Conservation (phyloP, 2,329 filamentous ascomycete species). For the Xylariaceae sp. region DNA sequence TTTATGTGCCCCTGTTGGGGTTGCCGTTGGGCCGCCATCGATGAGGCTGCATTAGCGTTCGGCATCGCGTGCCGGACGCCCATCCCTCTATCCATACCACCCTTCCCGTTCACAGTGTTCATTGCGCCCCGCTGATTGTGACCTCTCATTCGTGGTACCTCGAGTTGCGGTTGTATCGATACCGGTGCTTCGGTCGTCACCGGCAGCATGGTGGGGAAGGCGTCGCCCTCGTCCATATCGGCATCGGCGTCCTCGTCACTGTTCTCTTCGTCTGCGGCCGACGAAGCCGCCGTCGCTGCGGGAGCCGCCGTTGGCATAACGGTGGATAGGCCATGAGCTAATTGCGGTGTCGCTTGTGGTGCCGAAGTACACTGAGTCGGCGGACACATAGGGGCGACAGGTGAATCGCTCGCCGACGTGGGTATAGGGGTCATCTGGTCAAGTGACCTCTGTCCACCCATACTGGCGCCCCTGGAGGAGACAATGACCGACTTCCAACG, state of each 20-base stretch:
- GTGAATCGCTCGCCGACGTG: conserved; percentile 23
- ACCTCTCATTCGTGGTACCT: conserved; percentile 39
- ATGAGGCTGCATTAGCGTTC: conserved; percentile 38
- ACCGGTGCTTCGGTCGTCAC: conserved; percentile 33
- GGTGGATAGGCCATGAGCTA: conserved; percentile 20
- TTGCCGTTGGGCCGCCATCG: conserved; percentile 35
- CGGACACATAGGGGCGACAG: conserved; percentile 9
- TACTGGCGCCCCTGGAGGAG: conserved; percentile 44
- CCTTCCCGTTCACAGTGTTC: conserved; percentile 39
- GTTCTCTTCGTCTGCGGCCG: conserved; percentile 39
- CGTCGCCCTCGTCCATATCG: conserved; percentile 55
- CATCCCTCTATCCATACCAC: conserved; percentile 35
- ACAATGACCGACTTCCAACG: conserved; percentile 58
- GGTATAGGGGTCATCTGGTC: conserved; percentile 33
- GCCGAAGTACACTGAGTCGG: conserved; percentile 16
- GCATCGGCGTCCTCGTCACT: conserved; percentile 41
- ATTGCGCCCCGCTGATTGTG: conserved; percentile 32
- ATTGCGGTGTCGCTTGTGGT: conserved; percentile 20
- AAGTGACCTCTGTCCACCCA: conserved; percentile 47
- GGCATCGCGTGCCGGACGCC: conserved; percentile 43
- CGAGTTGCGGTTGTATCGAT: conserved; percentile 35
- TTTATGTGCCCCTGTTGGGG: conserved; percentile 33
- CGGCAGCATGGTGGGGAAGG: conserved; percentile 47
- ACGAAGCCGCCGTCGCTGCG: conserved; percentile 19
- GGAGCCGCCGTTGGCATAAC: conserved; percentile 18